Conservation (phyloP, 306 rosid genomes). For the Oxytropis ochrocephala region DNA sequence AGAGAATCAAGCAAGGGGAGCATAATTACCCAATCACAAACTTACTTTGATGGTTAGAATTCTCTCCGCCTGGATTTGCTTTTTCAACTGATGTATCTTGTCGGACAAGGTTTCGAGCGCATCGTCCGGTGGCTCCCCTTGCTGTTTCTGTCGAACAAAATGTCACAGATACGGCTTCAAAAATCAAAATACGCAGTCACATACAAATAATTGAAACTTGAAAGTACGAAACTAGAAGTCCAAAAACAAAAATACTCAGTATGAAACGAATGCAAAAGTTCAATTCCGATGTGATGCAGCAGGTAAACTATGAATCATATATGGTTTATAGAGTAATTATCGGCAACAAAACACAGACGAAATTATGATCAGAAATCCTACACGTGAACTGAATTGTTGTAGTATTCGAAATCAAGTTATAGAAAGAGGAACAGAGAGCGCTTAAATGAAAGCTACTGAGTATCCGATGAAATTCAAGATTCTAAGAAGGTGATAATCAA, state of each 20-base stretch:
- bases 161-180: neutral
- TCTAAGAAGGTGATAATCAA: neutral
- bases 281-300: constrained; percentile 15
- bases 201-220: neutral
- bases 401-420: neutral
- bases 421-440: neutral
- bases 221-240: neutral
- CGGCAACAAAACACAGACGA: neutral
- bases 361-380: constrained; percentile 18
- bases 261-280: neutral
- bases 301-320: neutral
- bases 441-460: neutral
- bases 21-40: neutral
- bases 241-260: neutral
- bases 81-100: constrained; percentile 64
- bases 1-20: neutral
- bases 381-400: neutral
- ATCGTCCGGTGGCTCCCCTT: constrained; percentile 40
- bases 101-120: constrained; percentile 38
- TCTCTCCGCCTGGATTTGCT: constrained; percentile 78
- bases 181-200: neutral
- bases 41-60: constrained; percentile 47
- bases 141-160: constrained; percentile 28
- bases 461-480: neutral
- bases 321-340: neutral